These are phyloP conservation scores for Kernera saxatilis DNA, from an alignment of 345 rosid species.

Conservation along the genomic window DNA sequence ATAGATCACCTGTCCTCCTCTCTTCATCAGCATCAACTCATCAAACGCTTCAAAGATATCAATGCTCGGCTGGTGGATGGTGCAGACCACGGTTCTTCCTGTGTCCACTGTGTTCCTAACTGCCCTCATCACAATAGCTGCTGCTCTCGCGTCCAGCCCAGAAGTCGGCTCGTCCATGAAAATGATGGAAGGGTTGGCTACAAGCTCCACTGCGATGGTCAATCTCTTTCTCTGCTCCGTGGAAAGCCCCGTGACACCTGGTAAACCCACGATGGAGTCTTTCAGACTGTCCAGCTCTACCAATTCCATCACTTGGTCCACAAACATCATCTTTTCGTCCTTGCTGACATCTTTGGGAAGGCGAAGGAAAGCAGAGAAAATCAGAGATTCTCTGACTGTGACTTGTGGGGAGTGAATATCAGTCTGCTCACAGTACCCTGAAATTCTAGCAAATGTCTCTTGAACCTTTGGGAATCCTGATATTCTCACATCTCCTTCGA, in stretches of 20 bases:
- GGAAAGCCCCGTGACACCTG: conserved; percentile 61
- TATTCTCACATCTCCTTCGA: conserved; percentile 71
- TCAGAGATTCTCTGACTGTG: conserved; percentile 63
- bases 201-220: too few relatives aligned
- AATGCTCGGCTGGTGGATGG: too few relatives aligned
- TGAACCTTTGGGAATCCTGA: conserved; percentile 71
- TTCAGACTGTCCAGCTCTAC: conserved; percentile 49
- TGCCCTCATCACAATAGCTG: conserved; percentile 86
- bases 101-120: too few relatives aligned
- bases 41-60: conserved; percentile 77
- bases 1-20: conserved; percentile 74
- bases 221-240: conserved; percentile 74
- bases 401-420: conserved; percentile 87
- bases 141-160: conserved; percentile 77
- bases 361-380: conserved; percentile 75
- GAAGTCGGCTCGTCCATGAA: conserved; percentile 81
- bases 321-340: conserved; percentile 64
- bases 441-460: conserved; percentile 80
- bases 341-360: conserved; percentile 57
- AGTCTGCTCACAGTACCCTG: conserved; percentile 28
- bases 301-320: conserved; percentile 54
- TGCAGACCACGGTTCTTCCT: too few relatives aligned
- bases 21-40: conserved; percentile 63
- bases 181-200: too few relatives aligned
- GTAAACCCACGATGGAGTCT: conserved; percentile 53